Evolutionary conservation across 2,329 filamentous ascomycete species (phyloP).

Genomic region (Epichloe elymi): DNA sequence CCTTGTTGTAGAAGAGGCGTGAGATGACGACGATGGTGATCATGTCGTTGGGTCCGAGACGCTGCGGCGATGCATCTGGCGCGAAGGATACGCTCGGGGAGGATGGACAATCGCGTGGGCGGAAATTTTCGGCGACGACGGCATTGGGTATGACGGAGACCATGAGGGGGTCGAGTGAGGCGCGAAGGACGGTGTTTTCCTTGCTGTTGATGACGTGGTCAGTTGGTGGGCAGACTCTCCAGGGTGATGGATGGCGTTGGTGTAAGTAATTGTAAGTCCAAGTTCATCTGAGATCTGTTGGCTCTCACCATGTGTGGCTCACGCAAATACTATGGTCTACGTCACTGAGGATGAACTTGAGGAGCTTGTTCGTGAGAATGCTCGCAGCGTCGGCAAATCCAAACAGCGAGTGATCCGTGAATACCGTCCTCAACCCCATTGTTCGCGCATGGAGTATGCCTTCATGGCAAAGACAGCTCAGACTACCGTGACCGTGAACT

Average conservation of each 20-base stretch:
- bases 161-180: conserved; percentile 89
- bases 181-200: conserved; percentile 91
- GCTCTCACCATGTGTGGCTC: conserved; percentile 78
- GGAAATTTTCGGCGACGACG: conserved; percentile 91
- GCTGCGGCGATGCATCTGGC: conserved; percentile 43
- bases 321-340: conserved; percentile 98
- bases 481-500: conserved; percentile 89
- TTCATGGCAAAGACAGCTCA: conserved; percentile 89
- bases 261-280: too few species aligned
- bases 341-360: conserved; percentile 93
- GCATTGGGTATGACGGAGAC: conserved; percentile 97
- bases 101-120: conserved; percentile 41
- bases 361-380: conserved; percentile 89
- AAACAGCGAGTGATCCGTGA: conserved; percentile 94
- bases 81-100: conserved; percentile 21
- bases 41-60: conserved; percentile 67
- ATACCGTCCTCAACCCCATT: conserved; percentile 91
- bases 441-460: conserved; percentile 88
- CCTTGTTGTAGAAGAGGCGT: conserved; percentile 96
- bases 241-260: neutral
- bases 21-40: conserved; percentile 97
- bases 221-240: neutral
- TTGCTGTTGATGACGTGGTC: conserved; percentile 45
- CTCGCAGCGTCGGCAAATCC: conserved; percentile 94
- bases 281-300: neutral